Percentiles rank a stretch among this genome's conserved stretches.
These are phyloP conservation scores for Ophiocordyceps robertsii DNA, from an alignment of 2,329 filamentous ascomycete species.

Conservation along the genomic window DNA sequence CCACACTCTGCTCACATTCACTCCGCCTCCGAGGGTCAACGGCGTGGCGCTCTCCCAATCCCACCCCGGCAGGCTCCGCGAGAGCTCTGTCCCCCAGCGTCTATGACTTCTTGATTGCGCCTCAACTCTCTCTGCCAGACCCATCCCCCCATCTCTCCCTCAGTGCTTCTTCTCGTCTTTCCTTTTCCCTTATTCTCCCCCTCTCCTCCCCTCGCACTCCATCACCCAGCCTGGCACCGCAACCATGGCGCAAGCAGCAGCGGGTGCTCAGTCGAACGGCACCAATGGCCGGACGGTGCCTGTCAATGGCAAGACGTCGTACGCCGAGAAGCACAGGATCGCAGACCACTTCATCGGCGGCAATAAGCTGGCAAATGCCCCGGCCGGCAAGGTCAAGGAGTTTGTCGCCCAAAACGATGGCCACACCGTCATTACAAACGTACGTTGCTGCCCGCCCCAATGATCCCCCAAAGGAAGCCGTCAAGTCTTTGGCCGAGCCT, in stretches of 20 bases:
- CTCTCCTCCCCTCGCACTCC: neutral
- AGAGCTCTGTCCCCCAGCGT: neutral
- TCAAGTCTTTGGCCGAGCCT: too few species aligned
- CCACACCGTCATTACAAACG: conserved; percentile 96
- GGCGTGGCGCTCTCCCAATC: neutral
- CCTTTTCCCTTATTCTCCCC: neutral
- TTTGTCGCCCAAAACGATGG: conserved; percentile 83
- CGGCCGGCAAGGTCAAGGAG: conserved; percentile 83
- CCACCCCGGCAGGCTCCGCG: neutral
- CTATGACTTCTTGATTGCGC: neutral
- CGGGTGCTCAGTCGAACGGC: conserved; percentile 16
- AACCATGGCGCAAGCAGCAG: conserved; percentile 34
- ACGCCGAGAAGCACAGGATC: conserved; percentile 69
- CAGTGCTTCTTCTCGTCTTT: neutral
- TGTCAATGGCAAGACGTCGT: conserved; percentile 49
- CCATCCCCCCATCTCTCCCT: too few species aligned
- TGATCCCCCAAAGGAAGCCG: too few species aligned
- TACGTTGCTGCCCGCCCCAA: conserved; percentile 33
- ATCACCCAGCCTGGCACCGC: neutral
- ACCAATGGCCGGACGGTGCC: conserved; percentile 36
- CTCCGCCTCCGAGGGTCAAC: neutral
- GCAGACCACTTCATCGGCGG: conserved; percentile 94
- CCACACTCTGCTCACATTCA: too few species aligned
- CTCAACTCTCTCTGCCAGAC: neutral
- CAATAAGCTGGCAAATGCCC: conserved; percentile 70